Evolutionary conservation across 78 protist species (phyloP), one percentile per base, ranked within the genome.

Genomic region (Dictyostelium intermedium): DNA sequence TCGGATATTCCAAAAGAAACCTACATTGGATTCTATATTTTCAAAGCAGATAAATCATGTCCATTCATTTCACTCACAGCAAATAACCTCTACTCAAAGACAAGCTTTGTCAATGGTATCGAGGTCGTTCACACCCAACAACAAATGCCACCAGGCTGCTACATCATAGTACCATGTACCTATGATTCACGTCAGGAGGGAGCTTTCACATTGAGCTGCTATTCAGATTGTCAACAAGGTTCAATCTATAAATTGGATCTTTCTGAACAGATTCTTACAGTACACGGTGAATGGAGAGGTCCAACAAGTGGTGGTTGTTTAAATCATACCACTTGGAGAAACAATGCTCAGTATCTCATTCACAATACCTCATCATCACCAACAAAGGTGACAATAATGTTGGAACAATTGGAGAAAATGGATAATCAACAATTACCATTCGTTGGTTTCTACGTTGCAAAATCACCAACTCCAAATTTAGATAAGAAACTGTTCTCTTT

Each of bases 281-380:
- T 74, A 11, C 66, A 32, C 34, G 96, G 92, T 13, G 92, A 84
- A 77, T 92, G 96, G 96, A 66, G 25, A 20, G 91, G 87, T 7
- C 20, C 5, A 20, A 60, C 74, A 13, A 91, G 91, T 25, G 96
- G 96, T 74, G 96, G 96, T 27, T 92, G 96, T 86, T 47, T 85
- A 11, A 92, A 92, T 63, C 92, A 86, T 56, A 85, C 87, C 20
- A 74, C 96, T 10, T 92, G 91, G 93, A 45, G 92, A 41, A 84
- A 83, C 66, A 92, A 92, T 63, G 69, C 92, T 23, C 96, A 92
- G 27, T 89, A 69, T 56, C 27, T 89, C 35, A 27, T 89, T 18
- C 50, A 47, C 4, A 89, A 89, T 34, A 63, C 18, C 3, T 53
- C 63, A 2, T 6, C 43, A 1, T 20, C 30, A 3, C 81, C 94